These are phyloP conservation scores for Paecilomyces fulvus DNA, from an alignment of 2,329 filamentous ascomycete species.

Conservation along the genomic window DNA sequence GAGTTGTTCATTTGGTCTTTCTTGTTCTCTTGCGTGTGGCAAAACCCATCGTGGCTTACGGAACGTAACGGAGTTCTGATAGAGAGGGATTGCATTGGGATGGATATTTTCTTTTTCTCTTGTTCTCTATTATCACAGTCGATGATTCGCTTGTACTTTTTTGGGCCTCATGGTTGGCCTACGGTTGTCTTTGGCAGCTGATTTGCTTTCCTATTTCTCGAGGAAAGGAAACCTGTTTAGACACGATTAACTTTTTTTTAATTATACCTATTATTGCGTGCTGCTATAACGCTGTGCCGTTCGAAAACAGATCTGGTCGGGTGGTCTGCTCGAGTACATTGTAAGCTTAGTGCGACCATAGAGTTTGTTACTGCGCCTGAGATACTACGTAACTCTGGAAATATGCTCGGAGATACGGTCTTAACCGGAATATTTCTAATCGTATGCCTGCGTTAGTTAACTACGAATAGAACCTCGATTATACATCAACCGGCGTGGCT, in stretches of 20 bases:
- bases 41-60: slow-evolving; percentile 3
- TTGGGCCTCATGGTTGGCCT: background rate
- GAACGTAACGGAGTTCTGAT: slow-evolving; percentile 6
- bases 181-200: background rate
- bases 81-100: slow-evolving; percentile 1
- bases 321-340: too few species aligned
- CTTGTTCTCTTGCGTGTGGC: background rate
- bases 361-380: too few species aligned
- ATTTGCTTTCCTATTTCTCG: background rate
- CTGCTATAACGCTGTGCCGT: background rate
- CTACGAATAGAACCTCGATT: background rate
- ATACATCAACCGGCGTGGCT: background rate
- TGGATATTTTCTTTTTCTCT: background rate
- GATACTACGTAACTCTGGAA: too few species aligned
- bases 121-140: background rate
- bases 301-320: too few species aligned
- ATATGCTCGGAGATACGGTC: too few species aligned
- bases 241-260: background rate
- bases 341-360: too few species aligned
- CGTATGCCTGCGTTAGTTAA: too few species aligned
- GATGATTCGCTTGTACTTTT: background rate
- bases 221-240: background rate
- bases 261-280: background rate
- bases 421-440: too few species aligned
- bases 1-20: slow-evolving; percentile 1